phyloP scores from a whole-genome alignment of 164 flowering plant species.

The Protea cynaroides region DNA sequence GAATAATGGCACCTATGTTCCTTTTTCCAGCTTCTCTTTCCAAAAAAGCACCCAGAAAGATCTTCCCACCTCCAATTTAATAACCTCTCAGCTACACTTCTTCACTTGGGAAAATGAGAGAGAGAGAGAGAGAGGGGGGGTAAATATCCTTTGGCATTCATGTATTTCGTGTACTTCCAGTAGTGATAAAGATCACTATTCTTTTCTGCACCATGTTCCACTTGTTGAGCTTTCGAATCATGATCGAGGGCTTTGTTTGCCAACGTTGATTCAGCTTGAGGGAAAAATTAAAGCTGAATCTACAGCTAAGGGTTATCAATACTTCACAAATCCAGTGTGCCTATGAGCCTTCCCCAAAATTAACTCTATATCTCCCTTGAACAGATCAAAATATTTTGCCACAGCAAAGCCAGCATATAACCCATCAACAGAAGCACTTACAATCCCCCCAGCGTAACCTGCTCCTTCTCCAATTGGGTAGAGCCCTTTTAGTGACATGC shows the following conservation, averaged over 20 bases:
- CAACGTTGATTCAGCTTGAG: neutral
- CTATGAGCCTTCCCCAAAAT: slow-evolving; percentile 68
- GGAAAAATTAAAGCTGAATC: neutral
- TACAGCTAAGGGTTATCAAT: slow-evolving; percentile 24
- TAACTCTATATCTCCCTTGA: slow-evolving; percentile 43
- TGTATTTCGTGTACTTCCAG: too few species aligned
- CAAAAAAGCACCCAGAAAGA: too few species aligned
- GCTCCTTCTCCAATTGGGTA: slow-evolving; percentile 99
- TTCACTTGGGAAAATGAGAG: too few species aligned
- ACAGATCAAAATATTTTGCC: slow-evolving; percentile 59
- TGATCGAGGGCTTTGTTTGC: neutral
- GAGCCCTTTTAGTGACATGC: slow-evolving; percentile 71
- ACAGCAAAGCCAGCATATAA: slow-evolving; percentile 86
- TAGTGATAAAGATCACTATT: too few species aligned
- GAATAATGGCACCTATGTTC: too few species aligned
- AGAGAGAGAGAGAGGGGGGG: too few species aligned
- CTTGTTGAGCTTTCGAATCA: neutral
- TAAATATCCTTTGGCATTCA: too few species aligned
- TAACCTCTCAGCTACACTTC: too few species aligned
- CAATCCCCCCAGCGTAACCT: slow-evolving; percentile 97
- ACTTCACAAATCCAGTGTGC: slow-evolving; percentile 50
- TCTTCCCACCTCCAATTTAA: too few species aligned
- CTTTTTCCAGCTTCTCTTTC: too few species aligned
- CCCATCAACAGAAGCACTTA: slow-evolving; percentile 98
- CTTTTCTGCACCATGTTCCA: too few species aligned